Base-by-base conservation (phyloP, 495 filamentous ascomycete species). In the Platismatia glauca region DNA sequence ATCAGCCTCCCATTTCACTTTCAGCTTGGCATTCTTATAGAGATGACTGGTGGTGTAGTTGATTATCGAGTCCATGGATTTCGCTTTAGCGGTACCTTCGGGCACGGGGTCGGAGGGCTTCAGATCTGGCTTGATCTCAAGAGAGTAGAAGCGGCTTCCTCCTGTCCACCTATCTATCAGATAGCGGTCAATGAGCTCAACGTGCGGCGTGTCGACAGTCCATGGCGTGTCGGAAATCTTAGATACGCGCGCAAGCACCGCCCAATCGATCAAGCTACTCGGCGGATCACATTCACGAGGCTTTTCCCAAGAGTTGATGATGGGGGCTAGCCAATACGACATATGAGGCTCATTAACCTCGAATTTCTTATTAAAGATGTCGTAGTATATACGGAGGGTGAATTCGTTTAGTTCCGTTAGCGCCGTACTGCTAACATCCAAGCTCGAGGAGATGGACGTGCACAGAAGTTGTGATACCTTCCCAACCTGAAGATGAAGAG, bases 351-450 rank as follows among this genome's bases (percentile, higher is more conserved):
- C 57, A 35, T 86, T 78, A 0, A 78, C 67, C 43, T 87, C 85
- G 68, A 89, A 98, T 7, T 75, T 78, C 72, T 98, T 98, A 65
- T 89, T 90, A 72, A 96, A 98, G 1, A 97, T 74, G 69, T 97
- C 90, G n/a, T 82, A 76, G 68, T 92, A 96, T 5, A 95, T 71
- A 12, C 81, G 79, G 39, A 92, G 74, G 0, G 89, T 95, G 67
- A 95, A 93, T 2, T 69, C 69, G 24, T 81, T 86, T 43, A 97
- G 65, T 13, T 72, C 68, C 7, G 79, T 69, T 7, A 89, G 60
- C 3, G 77, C 72, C 3, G 74, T 68, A 0, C 69, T 48, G 6
- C 69, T 65, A 2, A 86, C 64, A 12, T 71, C 24, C 15, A 93
- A 57, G 5, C 73, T 62, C 12, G 57, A 68, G 3, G 69, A 55